These are phyloP conservation scores for Suhomyces emberorum DNA, from an alignment of 805 yeast species.

Conservation along the genomic window DNA sequence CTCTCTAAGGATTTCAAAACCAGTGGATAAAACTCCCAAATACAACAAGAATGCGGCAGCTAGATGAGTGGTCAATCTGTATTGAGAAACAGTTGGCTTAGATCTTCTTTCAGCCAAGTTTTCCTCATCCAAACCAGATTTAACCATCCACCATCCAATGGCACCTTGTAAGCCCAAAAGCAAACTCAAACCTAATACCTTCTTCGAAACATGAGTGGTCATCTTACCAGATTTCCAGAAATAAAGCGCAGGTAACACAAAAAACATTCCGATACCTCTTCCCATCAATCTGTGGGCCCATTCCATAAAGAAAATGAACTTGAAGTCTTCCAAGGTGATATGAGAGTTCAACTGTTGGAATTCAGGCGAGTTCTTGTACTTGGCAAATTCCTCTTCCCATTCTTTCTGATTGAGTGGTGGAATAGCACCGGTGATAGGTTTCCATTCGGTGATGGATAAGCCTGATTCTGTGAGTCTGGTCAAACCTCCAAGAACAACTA, in stretches of 20 bases:
- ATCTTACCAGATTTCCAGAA: constrained; percentile 67
- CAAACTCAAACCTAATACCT: constrained; percentile 68
- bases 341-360: constrained; percentile 85
- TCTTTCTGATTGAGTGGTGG: constrained; percentile 82
- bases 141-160: constrained; percentile 99
- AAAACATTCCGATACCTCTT: constrained; percentile 79
- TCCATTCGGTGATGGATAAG: constrained; percentile 95
- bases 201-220: constrained; percentile 60
- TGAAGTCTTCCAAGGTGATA: constrained; percentile 86
- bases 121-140: constrained; percentile 84
- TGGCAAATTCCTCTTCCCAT: constrained; percentile 82
- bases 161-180: constrained; percentile 91
- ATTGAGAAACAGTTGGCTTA: constrained; percentile 97
- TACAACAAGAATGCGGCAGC: constrained; percentile 90
- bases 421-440: constrained; percentile 90
- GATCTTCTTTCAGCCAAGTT: constrained; percentile 75
- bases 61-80: constrained; percentile 87
- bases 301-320: constrained; percentile 94
- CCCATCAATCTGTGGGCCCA: constrained; percentile 96
- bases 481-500: constrained; percentile 93
- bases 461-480: constrained; percentile 96
- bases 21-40: constrained; percentile 87
- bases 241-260: constrained; percentile 82
- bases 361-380: constrained; percentile 86
- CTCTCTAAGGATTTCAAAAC: constrained; percentile 77